These are phyloP conservation scores for Pyricularia grisea DNA, from an alignment of 2,329 filamentous ascomycete genomes.

Conservation along the genomic window DNA sequence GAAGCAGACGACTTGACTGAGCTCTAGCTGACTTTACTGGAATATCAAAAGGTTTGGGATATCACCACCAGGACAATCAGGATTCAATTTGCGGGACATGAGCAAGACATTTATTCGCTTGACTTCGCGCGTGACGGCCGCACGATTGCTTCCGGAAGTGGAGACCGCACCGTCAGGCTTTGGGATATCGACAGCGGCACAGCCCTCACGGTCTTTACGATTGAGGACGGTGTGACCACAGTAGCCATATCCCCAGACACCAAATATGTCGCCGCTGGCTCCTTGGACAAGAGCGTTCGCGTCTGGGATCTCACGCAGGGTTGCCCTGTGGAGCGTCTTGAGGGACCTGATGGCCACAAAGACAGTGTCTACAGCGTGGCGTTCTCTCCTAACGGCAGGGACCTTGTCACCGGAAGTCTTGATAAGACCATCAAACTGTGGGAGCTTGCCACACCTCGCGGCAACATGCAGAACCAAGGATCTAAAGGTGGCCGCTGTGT, in stretches of 20 bases:
- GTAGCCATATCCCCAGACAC: conserved; percentile 96
- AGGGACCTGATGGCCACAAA: conserved; percentile 90
- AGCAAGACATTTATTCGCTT: conserved; percentile 96
- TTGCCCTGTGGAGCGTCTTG: conserved; percentile 80
- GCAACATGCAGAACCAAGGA: conserved; percentile 50
- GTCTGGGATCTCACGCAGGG: conserved; percentile 91
- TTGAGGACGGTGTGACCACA: conserved; percentile 95
- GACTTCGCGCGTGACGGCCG: conserved; percentile 92
- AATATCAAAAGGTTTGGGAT: conserved; percentile 76
- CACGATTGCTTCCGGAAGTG: conserved; percentile 90
- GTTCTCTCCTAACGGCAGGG: conserved; percentile 86
- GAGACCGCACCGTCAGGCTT: conserved; percentile 85
- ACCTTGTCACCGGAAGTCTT: conserved; percentile 87
- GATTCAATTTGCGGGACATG: conserved; percentile 90
- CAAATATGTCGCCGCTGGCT: conserved; percentile 88
- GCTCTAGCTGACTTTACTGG: not conserved
- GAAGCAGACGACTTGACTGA: not conserved
- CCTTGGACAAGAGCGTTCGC: conserved; percentile 92
- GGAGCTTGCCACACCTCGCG: conserved; percentile 71
- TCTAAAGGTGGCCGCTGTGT: conserved; percentile 87
- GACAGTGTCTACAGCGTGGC: conserved; percentile 96
- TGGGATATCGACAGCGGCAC: conserved; percentile 88
- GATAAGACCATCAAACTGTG: conserved; percentile 99
- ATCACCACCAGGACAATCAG: conserved; percentile 76
- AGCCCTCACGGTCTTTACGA: conserved; percentile 76